These are phyloP conservation scores for Cutaneotrichosporon sp. DNA, from an alignment of 1,284 basidiomycete genomes.

Conservation along the genomic window DNA sequence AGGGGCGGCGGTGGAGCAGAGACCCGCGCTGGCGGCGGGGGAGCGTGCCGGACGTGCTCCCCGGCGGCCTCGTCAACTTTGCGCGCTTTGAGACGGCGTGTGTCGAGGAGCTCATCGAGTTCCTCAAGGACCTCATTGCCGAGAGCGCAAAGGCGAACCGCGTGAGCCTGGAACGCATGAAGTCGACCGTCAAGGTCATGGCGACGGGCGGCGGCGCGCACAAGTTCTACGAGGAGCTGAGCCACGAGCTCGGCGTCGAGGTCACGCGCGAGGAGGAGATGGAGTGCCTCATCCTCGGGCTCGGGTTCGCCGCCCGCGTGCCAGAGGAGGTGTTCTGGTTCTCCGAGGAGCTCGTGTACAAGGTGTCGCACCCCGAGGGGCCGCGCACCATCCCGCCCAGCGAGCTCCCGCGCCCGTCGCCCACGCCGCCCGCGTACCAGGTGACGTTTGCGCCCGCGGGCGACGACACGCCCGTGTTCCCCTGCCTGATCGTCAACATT, in stretches of 20 bases:
- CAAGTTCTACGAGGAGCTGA: slow-evolving; percentile 85
- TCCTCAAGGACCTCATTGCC: slow-evolving; percentile 84
- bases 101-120: slow-evolving; percentile 81
- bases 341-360: slow-evolving; percentile 91
- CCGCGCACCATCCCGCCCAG: slow-evolving; percentile 35
- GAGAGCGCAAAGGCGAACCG: slow-evolving; percentile 84
- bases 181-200: slow-evolving; percentile 91
- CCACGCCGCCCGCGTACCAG: slow-evolving; percentile 85
- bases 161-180: slow-evolving; percentile 89
- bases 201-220: slow-evolving; percentile 98
- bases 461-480: slow-evolving; percentile 75
- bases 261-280: slow-evolving; percentile 95
- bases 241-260: slow-evolving; percentile 74
- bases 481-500: slow-evolving; percentile 93
- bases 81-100: slow-evolving; percentile 94
- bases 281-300: slow-evolving; percentile 95
- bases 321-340: slow-evolving; percentile 99
- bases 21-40: slow-evolving; percentile 68
- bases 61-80: slow-evolving; percentile 97
- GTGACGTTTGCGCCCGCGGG: slow-evolving; percentile 72
- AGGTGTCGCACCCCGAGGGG: slow-evolving; percentile 66
- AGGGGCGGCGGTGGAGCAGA: slow-evolving; percentile 34
- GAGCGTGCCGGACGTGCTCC: slow-evolving; percentile 73
- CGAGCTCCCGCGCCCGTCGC: slow-evolving; percentile 80
- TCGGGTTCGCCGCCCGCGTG: slow-evolving; percentile 93